Percentiles rank a stretch among this genome's conserved stretches.
These are phyloP conservation scores for Marasmius oreades DNA, from an alignment of 1,284 basidiomycete genomes.

Conservation along the genomic window DNA sequence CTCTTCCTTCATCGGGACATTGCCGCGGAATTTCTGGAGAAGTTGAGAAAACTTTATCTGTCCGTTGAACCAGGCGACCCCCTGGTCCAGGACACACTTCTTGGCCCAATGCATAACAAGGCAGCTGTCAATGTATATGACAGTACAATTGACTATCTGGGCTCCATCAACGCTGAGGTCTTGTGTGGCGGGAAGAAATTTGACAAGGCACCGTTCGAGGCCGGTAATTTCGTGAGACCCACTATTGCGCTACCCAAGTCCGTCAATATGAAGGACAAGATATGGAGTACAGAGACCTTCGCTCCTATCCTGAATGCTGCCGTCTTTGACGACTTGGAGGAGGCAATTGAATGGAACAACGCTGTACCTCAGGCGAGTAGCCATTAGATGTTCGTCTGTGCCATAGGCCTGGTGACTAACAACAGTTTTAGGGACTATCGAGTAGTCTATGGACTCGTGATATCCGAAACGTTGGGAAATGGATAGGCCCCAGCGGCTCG, in stretches of 20 bases:
- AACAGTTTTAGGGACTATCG: slow-evolving; percentile 64
- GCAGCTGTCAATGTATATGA: slow-evolving; percentile 67
- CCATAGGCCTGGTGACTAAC: slow-evolving; percentile 11
- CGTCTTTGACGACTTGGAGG: slow-evolving; percentile 86
- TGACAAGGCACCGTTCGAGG: slow-evolving; percentile 43
- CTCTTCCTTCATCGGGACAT: slow-evolving; percentile 85
- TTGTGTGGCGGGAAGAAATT: slow-evolving; percentile 65
- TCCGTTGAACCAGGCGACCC: slow-evolving; percentile 80
- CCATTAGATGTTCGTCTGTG: slow-evolving; percentile 1
- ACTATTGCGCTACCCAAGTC: slow-evolving; percentile 74
- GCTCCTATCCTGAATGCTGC: slow-evolving; percentile 85
- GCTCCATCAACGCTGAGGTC: slow-evolving; percentile 70
- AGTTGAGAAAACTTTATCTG: slow-evolving; percentile 71
- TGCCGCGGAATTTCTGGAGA: slow-evolving; percentile 71
- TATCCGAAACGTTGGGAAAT: slow-evolving; percentile 78
- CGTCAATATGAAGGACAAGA: slow-evolving; percentile 45
- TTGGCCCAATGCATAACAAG: slow-evolving; percentile 84
- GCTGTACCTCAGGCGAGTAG: slow-evolving; percentile 69
- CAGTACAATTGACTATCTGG: slow-evolving; percentile 61
- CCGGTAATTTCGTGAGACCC: slow-evolving; percentile 87
- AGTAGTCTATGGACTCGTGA: slow-evolving; percentile 90
- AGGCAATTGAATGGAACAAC: slow-evolving; percentile 94
- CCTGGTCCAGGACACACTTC: slow-evolving; percentile 65
- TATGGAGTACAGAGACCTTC: slow-evolving; percentile 85
- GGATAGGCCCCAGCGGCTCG: slow-evolving; percentile 87